Conservation (phyloP, 2,329 filamentous ascomycete genomes). For the Phialophora tarda region DNA sequence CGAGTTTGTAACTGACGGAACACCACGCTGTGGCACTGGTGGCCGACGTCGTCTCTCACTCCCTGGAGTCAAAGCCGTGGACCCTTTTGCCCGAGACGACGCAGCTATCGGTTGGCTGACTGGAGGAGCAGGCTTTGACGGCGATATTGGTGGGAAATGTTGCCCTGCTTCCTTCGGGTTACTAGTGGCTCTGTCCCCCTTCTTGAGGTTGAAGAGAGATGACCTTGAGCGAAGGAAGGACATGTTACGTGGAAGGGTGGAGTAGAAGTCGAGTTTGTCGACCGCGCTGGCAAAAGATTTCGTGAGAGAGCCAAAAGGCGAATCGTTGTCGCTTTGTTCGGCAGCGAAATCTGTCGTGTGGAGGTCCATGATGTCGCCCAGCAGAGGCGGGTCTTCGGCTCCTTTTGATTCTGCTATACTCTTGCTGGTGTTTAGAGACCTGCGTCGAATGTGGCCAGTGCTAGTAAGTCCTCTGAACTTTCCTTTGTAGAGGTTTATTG, state of each 20-base stretch:
- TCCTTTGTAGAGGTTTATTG: slow-evolving; percentile 29
- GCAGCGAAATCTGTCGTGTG: slow-evolving; percentile 18
- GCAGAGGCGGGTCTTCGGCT: slow-evolving; percentile 27
- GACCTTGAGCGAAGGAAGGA: slow-evolving; percentile 28
- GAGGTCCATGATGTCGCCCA: slow-evolving; percentile 21
- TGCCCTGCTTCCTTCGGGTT: slow-evolving; percentile 6
- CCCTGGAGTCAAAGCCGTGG: not conserved
- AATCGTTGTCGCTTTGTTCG: slow-evolving; percentile 30
- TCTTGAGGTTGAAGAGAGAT: slow-evolving; percentile 29
- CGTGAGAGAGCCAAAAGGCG: slow-evolving; percentile 35
- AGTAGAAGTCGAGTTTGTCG: slow-evolving; percentile 36
- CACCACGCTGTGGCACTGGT: not conserved
- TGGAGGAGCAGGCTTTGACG: slow-evolving; percentile 14
- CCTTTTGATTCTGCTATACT: slow-evolving; percentile 6
- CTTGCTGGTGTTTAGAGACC: slow-evolving; percentile 25
- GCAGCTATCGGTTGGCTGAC: slow-evolving; percentile 2
- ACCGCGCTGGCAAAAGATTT: slow-evolving; percentile 38
- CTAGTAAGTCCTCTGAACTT: slow-evolving; percentile 32
- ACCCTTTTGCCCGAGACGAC: not conserved
- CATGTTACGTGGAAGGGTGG: slow-evolving; percentile 27
- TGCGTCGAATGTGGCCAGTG: slow-evolving; percentile 26
- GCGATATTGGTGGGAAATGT: slow-evolving; percentile 13
- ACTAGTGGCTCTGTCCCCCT: slow-evolving; percentile 13
- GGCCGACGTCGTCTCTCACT: too few species aligned
- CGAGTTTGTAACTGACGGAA: not conserved